phyloP scores from a whole-genome alignment of 768 basidiomycete genomes.

The Lenzites betulinus region DNA sequence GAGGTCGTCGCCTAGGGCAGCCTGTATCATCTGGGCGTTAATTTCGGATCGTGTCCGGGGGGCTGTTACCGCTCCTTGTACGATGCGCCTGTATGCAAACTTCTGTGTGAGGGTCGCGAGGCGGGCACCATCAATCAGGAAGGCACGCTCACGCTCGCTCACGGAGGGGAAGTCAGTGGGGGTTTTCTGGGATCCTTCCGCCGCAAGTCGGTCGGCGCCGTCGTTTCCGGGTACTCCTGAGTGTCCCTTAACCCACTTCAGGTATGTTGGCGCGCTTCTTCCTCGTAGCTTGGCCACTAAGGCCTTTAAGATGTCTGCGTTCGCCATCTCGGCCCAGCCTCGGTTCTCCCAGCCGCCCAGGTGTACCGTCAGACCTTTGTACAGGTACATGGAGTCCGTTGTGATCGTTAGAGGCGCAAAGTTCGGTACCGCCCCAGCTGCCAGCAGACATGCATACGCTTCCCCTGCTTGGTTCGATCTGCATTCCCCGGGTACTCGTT shows the following conservation, averaged over 20 bases:
- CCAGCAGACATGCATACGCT: not conserved
- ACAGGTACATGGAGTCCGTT: not conserved
- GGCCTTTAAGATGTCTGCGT: slow-evolving; percentile 4
- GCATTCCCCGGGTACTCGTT: not conserved
- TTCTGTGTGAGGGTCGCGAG: not conserved
- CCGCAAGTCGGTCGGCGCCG: slow-evolving; percentile 5
- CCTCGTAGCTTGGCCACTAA: not conserved
- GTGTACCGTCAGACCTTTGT: not conserved
- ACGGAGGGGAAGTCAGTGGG: no score
- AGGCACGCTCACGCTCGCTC: not conserved
- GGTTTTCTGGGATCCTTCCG: not conserved
- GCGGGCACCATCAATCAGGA: not conserved
- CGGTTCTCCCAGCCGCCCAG: not conserved
- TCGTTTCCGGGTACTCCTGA: not conserved
- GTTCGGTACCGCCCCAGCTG: not conserved
- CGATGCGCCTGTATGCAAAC: not conserved
- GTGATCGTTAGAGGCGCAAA: not conserved
- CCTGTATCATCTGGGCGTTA: not conserved
- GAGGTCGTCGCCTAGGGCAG: no score
- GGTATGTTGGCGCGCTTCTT: not conserved
- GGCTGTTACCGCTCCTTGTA: no score
- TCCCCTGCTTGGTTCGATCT: not conserved
- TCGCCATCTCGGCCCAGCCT: slow-evolving; percentile 25
- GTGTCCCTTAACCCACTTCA: not conserved
- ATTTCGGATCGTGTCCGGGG: no score